Evolutionary conservation across 176 grass and related monocot species (phyloP).

Genomic region (Poa pratensis): DNA sequence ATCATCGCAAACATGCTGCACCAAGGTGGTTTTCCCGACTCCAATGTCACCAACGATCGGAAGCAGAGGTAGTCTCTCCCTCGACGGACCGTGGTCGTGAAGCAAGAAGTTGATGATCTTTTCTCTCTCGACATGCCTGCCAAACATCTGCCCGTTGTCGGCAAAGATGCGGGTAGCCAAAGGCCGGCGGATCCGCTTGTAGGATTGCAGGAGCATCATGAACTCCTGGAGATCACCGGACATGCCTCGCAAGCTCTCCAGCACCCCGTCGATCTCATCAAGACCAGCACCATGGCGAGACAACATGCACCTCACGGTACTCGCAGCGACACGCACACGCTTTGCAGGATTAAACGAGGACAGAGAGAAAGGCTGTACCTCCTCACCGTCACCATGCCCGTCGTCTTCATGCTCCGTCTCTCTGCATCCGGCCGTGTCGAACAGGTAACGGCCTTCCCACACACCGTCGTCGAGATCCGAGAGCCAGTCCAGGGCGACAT

Average conservation of each 20-base stretch:
- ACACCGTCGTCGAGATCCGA: background rate
- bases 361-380: background rate
- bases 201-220: constrained; percentile 35
- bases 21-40: constrained; percentile 36
- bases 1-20: constrained; percentile 16
- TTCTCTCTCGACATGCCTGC: constrained; percentile 27
- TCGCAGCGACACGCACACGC: background rate
- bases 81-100: background rate
- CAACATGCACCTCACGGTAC: background rate
- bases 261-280: background rate
- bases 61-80: background rate
- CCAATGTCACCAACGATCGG: constrained; percentile 1
- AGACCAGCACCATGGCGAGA: background rate
- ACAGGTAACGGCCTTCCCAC: constrained; percentile 18
- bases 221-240: constrained; percentile 9
- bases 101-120: constrained; percentile 41
- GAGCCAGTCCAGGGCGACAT: constrained; percentile 22
- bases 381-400: background rate
- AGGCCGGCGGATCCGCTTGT: background rate
- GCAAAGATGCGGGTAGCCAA: constrained; percentile 4
- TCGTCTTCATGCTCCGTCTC: background rate
- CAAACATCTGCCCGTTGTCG: constrained; percentile 37
- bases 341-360: constrained; percentile 8
- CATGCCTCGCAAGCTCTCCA: background rate
- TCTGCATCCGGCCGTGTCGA: background rate